These are phyloP conservation scores for Wallacemonas sp. DNA, from an alignment of 208 protist genomes.

Conservation along the genomic window DNA sequence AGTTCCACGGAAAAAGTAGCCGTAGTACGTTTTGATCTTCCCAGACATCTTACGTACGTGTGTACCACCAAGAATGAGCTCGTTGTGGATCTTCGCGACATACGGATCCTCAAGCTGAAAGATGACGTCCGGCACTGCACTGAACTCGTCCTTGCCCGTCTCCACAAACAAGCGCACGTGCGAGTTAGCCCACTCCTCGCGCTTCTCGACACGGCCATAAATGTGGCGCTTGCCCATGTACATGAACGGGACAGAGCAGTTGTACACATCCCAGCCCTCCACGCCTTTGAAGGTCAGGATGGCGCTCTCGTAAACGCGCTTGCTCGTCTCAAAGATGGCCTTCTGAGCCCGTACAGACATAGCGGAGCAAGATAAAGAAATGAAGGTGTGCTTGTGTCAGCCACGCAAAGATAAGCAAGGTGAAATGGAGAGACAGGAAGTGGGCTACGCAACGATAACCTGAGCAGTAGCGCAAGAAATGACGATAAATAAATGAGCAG, in stretches of 20 bases:
- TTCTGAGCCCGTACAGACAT: slow-evolving; percentile 15
- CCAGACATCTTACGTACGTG: slow-evolving; percentile 50
- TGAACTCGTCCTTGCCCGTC: slow-evolving; percentile 62
- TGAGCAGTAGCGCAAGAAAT: not conserved
- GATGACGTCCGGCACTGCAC: slow-evolving; percentile 29
- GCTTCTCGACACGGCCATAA: slow-evolving; percentile 58
- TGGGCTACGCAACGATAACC: too few relatives aligned
- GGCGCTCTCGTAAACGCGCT: slow-evolving; percentile 43
- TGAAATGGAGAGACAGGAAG: not conserved
- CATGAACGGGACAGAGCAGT: slow-evolving; percentile 64
- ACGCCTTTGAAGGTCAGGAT: slow-evolving; percentile 63
- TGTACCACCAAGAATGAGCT: slow-evolving; percentile 54
- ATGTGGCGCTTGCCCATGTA: slow-evolving; percentile 52
- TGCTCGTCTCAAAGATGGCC: slow-evolving; percentile 20
- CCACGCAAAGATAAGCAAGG: not conserved
- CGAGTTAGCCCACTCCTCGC: slow-evolving; percentile 60
- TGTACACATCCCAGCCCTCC: slow-evolving; percentile 72
- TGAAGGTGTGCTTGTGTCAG: too few relatives aligned
- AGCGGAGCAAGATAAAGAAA: not conserved
- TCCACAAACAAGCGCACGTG: slow-evolving; percentile 52
- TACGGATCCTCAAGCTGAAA: slow-evolving; percentile 57
- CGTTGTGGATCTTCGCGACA: slow-evolving; percentile 38
- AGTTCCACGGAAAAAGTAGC: slow-evolving; percentile 51
- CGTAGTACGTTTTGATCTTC: slow-evolving; percentile 43
- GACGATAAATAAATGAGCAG: not conserved